Evolutionary conservation across 2,329 filamentous ascomycete genomes (phyloP).

Genomic region (Talaromyces sp.): DNA sequence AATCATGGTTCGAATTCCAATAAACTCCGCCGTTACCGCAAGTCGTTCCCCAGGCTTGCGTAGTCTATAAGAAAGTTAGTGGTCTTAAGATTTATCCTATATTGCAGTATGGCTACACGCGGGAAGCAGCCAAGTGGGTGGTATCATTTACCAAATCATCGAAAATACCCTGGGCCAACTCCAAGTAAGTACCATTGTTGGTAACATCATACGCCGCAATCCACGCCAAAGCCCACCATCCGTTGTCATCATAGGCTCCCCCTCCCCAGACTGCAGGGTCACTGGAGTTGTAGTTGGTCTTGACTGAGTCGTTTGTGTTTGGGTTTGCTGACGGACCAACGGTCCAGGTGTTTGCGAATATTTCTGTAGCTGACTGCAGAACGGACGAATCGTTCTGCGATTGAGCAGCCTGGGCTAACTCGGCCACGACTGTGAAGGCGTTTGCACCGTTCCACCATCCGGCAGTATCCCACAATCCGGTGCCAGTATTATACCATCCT

Average conservation of each 20-base stretch:
- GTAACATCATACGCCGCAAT: constrained; percentile 52
- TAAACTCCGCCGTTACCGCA: constrained; percentile 44
- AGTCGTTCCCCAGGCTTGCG: constrained; percentile 34
- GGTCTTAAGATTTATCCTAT: not conserved
- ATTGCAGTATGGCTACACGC: no score
- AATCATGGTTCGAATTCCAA: constrained; percentile 42
- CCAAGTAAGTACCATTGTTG: constrained; percentile 38
- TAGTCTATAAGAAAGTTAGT: constrained; percentile 17
- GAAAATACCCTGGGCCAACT: constrained; percentile 47
- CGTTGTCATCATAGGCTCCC: constrained; percentile 46
- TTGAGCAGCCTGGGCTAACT: constrained; percentile 4
- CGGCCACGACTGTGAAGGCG: constrained; percentile 7
- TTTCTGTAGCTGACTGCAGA: not conserved
- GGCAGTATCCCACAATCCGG: constrained; percentile 7
- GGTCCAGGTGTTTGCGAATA: constrained; percentile 6
- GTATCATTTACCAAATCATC: constrained; percentile 32
- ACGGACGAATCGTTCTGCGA: not conserved
- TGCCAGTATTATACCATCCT: constrained; percentile 4
- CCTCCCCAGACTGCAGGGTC: constrained; percentile 5
- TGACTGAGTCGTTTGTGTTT: not conserved
- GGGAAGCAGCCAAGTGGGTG: no score
- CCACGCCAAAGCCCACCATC: constrained; percentile 51
- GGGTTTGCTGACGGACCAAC: constrained; percentile 7
- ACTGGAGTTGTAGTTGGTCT: not conserved
- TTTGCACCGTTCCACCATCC: constrained; percentile 12